Percentiles rank a stretch among this genome's conserved stretches.
phyloP scores from a whole-genome alignment of 73 alveolate genomes.

The Paramecium primaurelia region DNA sequence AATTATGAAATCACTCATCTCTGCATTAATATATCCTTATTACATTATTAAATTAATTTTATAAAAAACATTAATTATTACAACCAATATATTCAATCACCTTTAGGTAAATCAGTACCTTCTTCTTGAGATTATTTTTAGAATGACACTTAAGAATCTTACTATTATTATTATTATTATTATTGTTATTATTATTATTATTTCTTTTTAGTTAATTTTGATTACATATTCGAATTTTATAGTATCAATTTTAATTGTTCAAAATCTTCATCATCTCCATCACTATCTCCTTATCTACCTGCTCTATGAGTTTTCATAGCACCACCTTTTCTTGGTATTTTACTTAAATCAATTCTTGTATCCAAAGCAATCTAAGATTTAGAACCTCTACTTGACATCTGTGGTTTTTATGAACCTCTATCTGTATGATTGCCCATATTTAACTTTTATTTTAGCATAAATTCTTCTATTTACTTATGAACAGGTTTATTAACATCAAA shows the following conservation, averaged over 20 bases:
- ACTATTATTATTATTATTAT: not conserved
- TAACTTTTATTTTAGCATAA: not conserved
- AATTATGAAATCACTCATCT: conserved; percentile 6
- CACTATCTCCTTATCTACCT: not conserved
- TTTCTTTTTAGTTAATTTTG: not conserved
- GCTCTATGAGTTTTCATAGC: conserved; percentile 18
- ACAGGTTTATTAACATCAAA: conserved; percentile 1
- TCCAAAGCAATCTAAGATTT: not conserved
- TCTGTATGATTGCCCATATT: not conserved
- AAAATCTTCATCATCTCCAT: conserved; percentile 5
- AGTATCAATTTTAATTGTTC: not conserved
- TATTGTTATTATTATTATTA: not conserved
- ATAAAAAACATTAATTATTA: not conserved
- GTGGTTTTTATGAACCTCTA: not conserved
- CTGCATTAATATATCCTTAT: conserved; percentile 18
- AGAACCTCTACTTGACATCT: not conserved
- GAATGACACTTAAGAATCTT: conserved; percentile 34
- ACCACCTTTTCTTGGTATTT: not conserved
- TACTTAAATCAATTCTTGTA: not conserved
- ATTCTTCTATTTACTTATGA: not conserved
- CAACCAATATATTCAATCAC: not conserved
- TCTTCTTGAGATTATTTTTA: not conserved
- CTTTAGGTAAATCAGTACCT: conserved; percentile 40
- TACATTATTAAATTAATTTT: not conserved
- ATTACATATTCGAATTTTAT: not conserved